Base-by-base conservation (phyloP, 345 rosid genomes). In the Eucalyptus curtisii region DNA sequence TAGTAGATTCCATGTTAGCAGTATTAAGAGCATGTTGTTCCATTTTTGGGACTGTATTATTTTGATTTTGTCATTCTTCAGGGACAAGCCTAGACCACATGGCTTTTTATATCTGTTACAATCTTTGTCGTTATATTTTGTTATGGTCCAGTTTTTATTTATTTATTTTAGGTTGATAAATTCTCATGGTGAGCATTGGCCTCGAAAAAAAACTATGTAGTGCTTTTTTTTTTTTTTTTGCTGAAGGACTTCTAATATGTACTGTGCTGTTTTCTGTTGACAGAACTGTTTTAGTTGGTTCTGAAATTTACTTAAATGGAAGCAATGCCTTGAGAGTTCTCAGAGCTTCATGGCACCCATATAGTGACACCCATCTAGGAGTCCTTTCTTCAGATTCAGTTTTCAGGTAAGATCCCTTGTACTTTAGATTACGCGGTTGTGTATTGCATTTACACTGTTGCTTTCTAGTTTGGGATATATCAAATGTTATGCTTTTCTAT, bases 371-470 rank as follows among this genome's bases (percentile, higher is more conserved):
- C 45, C 99, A 97, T 95, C 86, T 98, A 90, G 99, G 98, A 86
- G 87, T 98, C 88, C 96, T 98, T 87, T 98, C 99, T 87, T 96
- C 98, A 5, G 99, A 98, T 89, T 95, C 98, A n/a, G 98, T 95
- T 93, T 96, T 98, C 93, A 96, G 99, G 99, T 97, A 94, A 76
- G 84, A 76, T 76, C 30, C 47, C 84, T 76, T 7, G 27, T 76
- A 20, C 84, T 37, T 76, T 40, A 76, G 42, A 40, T 76, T 19
- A 76, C 24, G 30, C 47, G 7, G 47, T 40, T 40, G 82, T 40
- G 47, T 20, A 3, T 37, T 20, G 82, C 8, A 7, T 76, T 44
- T 40, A 20, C 84, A 10, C 84, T 42, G 44, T 76, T 2, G 30
- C 84, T 76, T 40, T 40, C 47, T 76, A 76, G 47, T 22, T 37